Base-by-base conservation (phyloP, 306 rosid species). In the Begonia masoniana region DNA sequence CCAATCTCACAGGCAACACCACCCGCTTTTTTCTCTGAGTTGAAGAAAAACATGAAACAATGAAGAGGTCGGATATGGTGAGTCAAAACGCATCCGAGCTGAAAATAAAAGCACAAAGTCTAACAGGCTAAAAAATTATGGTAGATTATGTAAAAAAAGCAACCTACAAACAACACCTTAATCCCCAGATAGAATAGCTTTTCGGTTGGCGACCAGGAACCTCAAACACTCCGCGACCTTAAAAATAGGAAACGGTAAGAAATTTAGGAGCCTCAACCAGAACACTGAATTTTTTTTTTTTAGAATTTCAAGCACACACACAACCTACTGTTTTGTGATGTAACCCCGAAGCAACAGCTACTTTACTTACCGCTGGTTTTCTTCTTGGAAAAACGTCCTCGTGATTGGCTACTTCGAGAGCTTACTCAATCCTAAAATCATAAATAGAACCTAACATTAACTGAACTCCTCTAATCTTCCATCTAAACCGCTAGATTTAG, bases 201-300 rank as follows among this genome's bases (percentile, higher is more conserved):
- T 59, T 88, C 97, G 4, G 97, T 88, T 19, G 97, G 97, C 70
- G 97, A 88, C 97, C 97, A 59, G 93, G 69, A 71, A 88, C 70
- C 73, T 82, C 97, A n/a, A 31, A 70, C 50, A 41, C 73, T 42
- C 76, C 71, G n/a, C 67, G n/a, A n/a, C 56, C 97, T 84, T 58
- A 58, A 55, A 64, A 36, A 23, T 16, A 57, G n/a, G 39, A 14
- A 50, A 61, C 43, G 10, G n/a, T 15, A 54, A 4, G 41, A 23
- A 47, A 48, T 50, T 16, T 6, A 41, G 39, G 2, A 0, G 39
- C 39, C 39, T 31, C 39, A 31, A 31, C 39, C n/a, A n/a, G n/a
- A n/a, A n/a, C n/a, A n/a, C n/a, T n/a, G n/a, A n/a, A n/a, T n/a
- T n/a, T n/a, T n/a, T n/a, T n/a, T n/a, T n/a, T n/a, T n/a, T n/a